Conservation (phyloP, 257 asterid genomes). For the Primulina tabacum region DNA sequence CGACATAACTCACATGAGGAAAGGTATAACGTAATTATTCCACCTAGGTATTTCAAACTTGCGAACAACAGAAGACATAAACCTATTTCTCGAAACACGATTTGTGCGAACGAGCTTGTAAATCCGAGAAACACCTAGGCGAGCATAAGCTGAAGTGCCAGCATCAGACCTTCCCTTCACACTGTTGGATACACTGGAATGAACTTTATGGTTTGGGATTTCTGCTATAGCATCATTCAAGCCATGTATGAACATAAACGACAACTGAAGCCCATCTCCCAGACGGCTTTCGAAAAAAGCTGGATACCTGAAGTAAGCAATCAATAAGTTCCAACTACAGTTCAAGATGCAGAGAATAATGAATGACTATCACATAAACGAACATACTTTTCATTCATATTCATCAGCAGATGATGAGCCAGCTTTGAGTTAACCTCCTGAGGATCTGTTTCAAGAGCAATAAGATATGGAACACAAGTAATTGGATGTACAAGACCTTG, state of each 20-base stretch:
- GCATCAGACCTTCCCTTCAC: slow-evolving; percentile 56
- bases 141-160: slow-evolving; percentile 26
- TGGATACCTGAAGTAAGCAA: slow-evolving; percentile 69
- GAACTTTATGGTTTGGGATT: slow-evolving; percentile 38
- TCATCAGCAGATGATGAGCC: slow-evolving; percentile 92
- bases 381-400: slow-evolving; percentile 92
- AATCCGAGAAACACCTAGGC: slow-evolving; percentile 71
- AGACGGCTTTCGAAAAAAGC: slow-evolving; percentile 96
- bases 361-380: slow-evolving; percentile 6
- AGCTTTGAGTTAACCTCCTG: slow-evolving; percentile 68
- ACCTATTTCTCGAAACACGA: slow-evolving; percentile 85
- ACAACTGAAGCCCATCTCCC: slow-evolving; percentile 95
- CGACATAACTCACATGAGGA: slow-evolving; percentile 13
- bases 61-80: slow-evolving; percentile 87
- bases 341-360: neutral
- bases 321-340: slow-evolving; percentile 26
- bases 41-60: slow-evolving; percentile 82
- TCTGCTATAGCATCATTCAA: slow-evolving; percentile 51
- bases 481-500: slow-evolving; percentile 99
- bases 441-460: slow-evolving; percentile 98
- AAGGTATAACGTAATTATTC: slow-evolving; percentile 56
- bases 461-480: slow-evolving; percentile 90
- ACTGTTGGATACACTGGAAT: slow-evolving; percentile 46
- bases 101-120: slow-evolving; percentile 95
- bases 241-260: slow-evolving; percentile 77